Conservation (phyloP, 768 basidiomycete genomes). For the Boletus huronensis region DNA sequence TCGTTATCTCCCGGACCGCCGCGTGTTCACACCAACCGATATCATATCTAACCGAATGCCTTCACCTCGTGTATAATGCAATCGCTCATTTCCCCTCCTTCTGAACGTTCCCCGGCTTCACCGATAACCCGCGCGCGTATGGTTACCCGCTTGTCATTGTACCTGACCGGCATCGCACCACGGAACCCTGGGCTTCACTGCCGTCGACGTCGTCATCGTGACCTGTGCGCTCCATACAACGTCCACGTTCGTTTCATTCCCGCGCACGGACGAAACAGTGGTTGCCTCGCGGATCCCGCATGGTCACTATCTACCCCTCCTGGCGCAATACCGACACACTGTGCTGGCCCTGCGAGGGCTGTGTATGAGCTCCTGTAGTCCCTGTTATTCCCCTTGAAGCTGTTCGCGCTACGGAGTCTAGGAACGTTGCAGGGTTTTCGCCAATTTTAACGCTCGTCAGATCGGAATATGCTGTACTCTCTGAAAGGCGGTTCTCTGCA, state of each 20-base stretch:
- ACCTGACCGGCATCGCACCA: conserved; percentile 21
- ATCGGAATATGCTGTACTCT: neutral
- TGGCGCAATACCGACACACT: conserved; percentile 19
- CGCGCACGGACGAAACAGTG: conserved; percentile 18
- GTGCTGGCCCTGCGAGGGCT: conserved; percentile 11
- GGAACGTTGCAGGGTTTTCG: neutral
- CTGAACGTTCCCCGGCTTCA: conserved; percentile 3
- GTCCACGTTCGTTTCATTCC: conserved; percentile 29
- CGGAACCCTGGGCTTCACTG: conserved; percentile 7
- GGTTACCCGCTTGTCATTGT: conserved; percentile 15
- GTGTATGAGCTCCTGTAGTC: conserved; percentile 8
- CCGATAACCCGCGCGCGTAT: conserved; percentile 1
- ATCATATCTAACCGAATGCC: conserved; percentile 31
- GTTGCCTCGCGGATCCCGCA: conserved; percentile 30
- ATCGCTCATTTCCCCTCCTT: conserved; percentile 13
- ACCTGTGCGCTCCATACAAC: conserved; percentile 10
- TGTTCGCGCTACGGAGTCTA: conserved; percentile 8
- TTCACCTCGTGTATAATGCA: conserved; percentile 6
- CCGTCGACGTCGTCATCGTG: conserved; percentile 24
- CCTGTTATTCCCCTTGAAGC: conserved; percentile 11
- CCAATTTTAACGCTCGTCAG: neutral
- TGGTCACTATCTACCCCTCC: conserved; percentile 19
- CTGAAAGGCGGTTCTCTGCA: neutral
- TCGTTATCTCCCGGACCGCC: conserved; percentile 15
- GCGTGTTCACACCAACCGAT: conserved; percentile 4